phyloP scores from a whole-genome alignment of 163 green algal species.

The Scenedesmus sp. region DNA sequence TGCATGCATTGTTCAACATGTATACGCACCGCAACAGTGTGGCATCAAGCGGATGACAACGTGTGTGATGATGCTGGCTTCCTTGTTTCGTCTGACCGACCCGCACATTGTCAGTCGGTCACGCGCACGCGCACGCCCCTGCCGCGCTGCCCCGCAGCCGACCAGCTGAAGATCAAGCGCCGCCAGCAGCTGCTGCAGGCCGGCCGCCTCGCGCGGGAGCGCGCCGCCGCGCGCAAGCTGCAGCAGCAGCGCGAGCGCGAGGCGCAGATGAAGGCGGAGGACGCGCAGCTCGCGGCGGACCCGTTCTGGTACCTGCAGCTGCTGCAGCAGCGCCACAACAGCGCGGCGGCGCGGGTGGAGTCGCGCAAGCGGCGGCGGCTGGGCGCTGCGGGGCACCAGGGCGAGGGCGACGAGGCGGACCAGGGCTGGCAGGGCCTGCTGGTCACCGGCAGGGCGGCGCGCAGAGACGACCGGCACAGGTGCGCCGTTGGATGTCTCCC shows the following conservation, averaged over 20 bases:
- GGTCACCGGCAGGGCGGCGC: neutral
- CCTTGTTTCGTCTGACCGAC: too few species aligned
- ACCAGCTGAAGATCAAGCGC: constrained; percentile 55
- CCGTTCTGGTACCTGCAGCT: constrained; percentile 43
- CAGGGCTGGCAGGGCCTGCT: neutral
- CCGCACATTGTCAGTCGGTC: too few species aligned
- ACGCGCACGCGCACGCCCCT: too few species aligned
- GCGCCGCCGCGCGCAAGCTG: constrained; percentile 20
- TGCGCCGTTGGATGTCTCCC: too few species aligned
- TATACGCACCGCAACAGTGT: too few species aligned
- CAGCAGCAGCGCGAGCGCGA: constrained; percentile 29
- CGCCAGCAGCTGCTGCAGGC: constrained; percentile 51
- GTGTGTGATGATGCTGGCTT: too few species aligned
- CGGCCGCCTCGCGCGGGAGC: neutral
- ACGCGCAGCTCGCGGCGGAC: neutral
- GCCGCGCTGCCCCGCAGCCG: too few species aligned
- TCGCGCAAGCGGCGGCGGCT: constrained; percentile 47
- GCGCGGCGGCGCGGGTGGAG: constrained; percentile 24
- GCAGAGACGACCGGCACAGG: constrained; percentile 40
- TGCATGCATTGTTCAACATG: too few species aligned
- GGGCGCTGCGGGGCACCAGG: constrained; percentile 12
- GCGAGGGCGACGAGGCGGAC: neutral
- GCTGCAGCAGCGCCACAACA: constrained; percentile 49
- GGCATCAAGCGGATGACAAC: too few species aligned
- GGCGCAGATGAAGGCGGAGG: constrained; percentile 22